Evolutionary conservation across 2,329 filamentous ascomycete genomes (phyloP), one percentile per base, ranked within the genome.

Genomic region (Shiraia bambusicola): DNA sequence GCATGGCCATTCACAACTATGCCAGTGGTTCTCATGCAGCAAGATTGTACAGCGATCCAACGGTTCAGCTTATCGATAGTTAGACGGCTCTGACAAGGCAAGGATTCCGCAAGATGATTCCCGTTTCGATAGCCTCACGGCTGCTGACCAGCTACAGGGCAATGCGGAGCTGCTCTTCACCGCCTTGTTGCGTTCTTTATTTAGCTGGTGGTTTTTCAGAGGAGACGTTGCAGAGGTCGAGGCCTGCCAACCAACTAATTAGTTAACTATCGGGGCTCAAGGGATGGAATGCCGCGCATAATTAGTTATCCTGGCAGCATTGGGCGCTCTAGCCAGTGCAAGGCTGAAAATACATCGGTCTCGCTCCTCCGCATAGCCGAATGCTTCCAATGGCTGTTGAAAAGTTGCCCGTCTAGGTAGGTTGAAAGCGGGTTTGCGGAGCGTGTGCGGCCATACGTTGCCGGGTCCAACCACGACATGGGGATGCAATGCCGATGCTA

Each of bases 141-240:
- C 15, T 27, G 8, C 22, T 22, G 12, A 4, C 22, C 19, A 35
- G 24, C 25, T 22, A 22, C 19, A 22, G 19, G 4, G 19, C 19
- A 22, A 8, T 42, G 40, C 40, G 25, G 14, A 37, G 40, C 30
- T 38, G 34, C 37, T 17, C 12, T 35, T 43, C 40, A 43, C 40
- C 40, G 40, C 40, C 40, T 28, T 19, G 11, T 5, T 24, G 10
- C 28, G 13, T n/a, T 11, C 17, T 3, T 6, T n/a, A 28, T 3
- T 11, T 15, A 17, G 30, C 15, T 12, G 25, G 13, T n/a, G 27
- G 11, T 5, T 5, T 4, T 28, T 14, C 13, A 14, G 27, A 14
- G 13, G 27, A 4, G 27, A 14, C 25, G 12, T n/a, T 34, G 31
- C n/a, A 9, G 12, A 24, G 24, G 17, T 24, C 26, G 13, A 34